Evolutionary conservation across 2,329 filamentous ascomycete species (phyloP).

Genomic region (Ophiostoma piceae): DNA sequence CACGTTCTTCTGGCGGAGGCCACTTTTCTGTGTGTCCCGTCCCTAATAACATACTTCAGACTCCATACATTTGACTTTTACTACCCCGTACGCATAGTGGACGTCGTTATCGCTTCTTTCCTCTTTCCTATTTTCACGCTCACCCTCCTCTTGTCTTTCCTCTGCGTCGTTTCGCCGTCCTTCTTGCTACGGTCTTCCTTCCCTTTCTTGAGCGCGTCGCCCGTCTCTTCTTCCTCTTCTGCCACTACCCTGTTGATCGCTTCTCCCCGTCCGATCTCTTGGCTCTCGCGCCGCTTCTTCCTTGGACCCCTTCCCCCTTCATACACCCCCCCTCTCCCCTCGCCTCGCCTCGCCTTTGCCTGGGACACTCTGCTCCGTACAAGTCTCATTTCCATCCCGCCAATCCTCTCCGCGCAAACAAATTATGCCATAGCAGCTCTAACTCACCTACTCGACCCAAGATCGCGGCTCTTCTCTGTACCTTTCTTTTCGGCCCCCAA

Average conservation of each 20-base stretch:
- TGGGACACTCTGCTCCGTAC: not conserved
- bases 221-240: constrained; percentile 1
- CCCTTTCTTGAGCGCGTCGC: constrained; percentile 1
- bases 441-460: not conserved
- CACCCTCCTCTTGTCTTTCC: not conserved
- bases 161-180: not conserved
- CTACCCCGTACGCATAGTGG: not conserved
- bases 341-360: not conserved
- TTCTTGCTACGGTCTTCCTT: not conserved
- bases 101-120: not conserved
- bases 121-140: not conserved
- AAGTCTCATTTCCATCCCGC: not conserved
- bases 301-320: not conserved
- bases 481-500: constrained; percentile 5
- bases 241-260: constrained; percentile 5
- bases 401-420: not conserved
- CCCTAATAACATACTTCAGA: not conserved
- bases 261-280: constrained; percentile 13
- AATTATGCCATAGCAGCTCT: not conserved
- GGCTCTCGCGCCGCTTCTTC: not conserved
- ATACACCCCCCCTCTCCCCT: not conserved
- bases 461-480: not conserved
- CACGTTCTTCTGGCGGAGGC: not conserved
- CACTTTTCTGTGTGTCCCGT: constrained; percentile 9
- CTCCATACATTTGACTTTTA: not conserved